Conservation (phyloP, 1,284 basidiomycete genomes). For the Volvariella surrecta region DNA sequence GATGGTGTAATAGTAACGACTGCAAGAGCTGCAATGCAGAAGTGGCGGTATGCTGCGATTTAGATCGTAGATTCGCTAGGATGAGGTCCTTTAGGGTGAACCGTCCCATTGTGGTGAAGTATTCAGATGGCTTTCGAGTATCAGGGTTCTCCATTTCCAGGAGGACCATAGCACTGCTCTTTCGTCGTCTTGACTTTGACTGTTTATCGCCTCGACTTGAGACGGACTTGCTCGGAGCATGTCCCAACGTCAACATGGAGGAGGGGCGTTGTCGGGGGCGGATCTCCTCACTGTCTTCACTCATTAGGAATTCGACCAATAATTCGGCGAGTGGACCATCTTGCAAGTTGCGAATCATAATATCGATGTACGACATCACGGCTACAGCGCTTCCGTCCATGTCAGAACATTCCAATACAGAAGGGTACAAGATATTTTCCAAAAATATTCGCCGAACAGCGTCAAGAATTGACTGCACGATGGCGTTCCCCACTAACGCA, state of each 20-base stretch:
- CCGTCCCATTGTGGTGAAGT: constrained; percentile 78
- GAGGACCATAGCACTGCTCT: constrained; percentile 79
- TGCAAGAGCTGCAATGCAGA: constrained; percentile 77
- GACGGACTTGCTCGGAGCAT: constrained; percentile 16
- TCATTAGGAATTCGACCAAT: constrained; percentile 74
- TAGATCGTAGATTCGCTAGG: constrained; percentile 67
- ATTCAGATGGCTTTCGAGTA: constrained; percentile 59
- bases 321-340: constrained; percentile 62
- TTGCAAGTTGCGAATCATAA: constrained; percentile 73
- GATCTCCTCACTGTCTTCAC: constrained; percentile 71
- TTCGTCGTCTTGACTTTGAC: constrained; percentile 48
- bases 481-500: constrained; percentile 62
- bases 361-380: constrained; percentile 94
- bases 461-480: constrained; percentile 75
- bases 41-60: constrained; percentile 53
- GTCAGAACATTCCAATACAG: constrained; percentile 90
- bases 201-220: constrained; percentile 24
- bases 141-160: constrained; percentile 78
- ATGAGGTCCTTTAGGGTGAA: constrained; percentile 89
- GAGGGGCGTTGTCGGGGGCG: constrained; percentile 36
- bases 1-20: constrained; percentile 66
- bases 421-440: constrained; percentile 90
- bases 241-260: constrained; percentile 38
- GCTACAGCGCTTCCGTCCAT: constrained; percentile 91
- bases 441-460: constrained; percentile 84